Conservation (phyloP, 495 filamentous ascomycete species). For the Lasiosphaeria miniovina region DNA sequence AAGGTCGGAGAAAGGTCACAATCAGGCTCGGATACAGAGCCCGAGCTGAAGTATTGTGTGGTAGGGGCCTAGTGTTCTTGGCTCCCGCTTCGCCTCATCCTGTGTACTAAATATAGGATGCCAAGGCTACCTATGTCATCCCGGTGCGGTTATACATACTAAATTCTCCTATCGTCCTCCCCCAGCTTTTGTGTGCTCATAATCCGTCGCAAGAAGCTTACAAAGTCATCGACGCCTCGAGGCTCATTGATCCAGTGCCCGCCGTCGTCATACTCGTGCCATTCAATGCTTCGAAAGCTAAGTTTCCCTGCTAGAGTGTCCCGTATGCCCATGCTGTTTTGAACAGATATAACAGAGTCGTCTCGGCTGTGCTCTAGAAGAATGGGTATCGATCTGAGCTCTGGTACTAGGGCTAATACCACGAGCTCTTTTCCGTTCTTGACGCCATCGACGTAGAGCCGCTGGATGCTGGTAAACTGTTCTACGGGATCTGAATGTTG, state of each 20-base stretch:
- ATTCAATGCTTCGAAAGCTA: not conserved
- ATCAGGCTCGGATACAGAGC: no score
- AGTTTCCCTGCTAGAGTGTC: constrained; percentile 3
- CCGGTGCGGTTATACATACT: no score
- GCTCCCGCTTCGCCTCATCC: no score
- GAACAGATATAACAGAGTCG: constrained; percentile 5
- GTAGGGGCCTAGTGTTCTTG: no score
- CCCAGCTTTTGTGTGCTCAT: not conserved
- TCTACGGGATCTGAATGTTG: not conserved
- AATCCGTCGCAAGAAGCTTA: constrained; percentile 2
- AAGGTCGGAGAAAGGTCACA: no score
- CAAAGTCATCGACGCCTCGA: constrained; percentile 13
- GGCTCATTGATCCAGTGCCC: constrained; percentile 17
- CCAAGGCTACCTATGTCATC: no score
- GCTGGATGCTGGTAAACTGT: not conserved
- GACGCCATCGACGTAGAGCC: not conserved
- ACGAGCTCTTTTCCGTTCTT: not conserved
- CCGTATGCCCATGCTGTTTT: constrained; percentile 7
- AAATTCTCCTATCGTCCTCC: no score
- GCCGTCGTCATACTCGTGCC: constrained; percentile 14
- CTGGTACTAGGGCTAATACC: not conserved
- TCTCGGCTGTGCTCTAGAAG: constrained; percentile 10
- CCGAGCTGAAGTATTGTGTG: no score
- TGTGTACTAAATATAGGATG: no score
- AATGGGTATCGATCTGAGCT: constrained; percentile 7